Percentiles rank a stretch among this genome's conserved stretches.
Evolutionary conservation across 257 asterid species (phyloP).

Genomic region (Nicotiana benthamiana): DNA sequence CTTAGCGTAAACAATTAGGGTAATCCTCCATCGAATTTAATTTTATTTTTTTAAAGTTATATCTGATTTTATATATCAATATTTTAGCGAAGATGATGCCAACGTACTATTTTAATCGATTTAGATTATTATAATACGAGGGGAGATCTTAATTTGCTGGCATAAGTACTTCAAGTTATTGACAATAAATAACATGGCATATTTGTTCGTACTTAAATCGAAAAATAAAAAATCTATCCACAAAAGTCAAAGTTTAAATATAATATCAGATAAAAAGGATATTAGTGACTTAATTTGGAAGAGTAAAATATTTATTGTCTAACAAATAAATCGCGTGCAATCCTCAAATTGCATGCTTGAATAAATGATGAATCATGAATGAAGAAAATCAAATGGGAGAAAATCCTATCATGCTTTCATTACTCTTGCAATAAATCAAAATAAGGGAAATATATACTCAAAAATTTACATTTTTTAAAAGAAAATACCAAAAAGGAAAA

Average conservation of each 20-base stretch:
- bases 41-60: too few relatives aligned
- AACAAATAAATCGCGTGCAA: background rate
- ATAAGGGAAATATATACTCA: background rate
- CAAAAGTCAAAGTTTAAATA: background rate
- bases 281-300: background rate
- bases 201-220: too few relatives aligned
- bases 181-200: too few relatives aligned
- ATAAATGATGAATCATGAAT: background rate
- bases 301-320: background rate
- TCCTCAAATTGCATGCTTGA: background rate
- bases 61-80: too few relatives aligned
- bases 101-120: too few relatives aligned
- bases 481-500: background rate
- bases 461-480: background rate
- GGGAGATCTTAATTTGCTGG: too few relatives aligned
- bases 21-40: too few relatives aligned
- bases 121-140: too few relatives aligned
- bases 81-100: too few relatives aligned
- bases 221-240: too few relatives aligned
- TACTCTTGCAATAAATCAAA: background rate
- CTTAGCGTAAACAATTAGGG: too few relatives aligned
- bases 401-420: constrained; percentile 1
- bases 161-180: too few relatives aligned
- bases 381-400: background rate
- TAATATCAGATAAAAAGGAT: background rate